phyloP scores from a whole-genome alignment of 1,284 basidiomycete species.

The Trichosporon ovoides region DNA sequence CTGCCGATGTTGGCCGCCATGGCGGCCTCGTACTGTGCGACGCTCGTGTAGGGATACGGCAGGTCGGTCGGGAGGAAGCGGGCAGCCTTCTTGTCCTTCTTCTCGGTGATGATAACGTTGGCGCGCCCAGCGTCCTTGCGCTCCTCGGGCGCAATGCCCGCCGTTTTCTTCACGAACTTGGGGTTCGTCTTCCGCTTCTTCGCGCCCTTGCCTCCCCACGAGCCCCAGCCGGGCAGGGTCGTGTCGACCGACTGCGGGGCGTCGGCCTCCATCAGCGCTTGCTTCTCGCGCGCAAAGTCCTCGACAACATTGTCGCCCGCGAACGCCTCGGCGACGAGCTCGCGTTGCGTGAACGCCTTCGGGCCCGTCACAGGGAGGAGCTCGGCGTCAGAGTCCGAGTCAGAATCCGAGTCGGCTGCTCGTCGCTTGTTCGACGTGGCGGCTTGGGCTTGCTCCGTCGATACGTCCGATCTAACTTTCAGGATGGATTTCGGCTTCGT shows the following conservation, averaged over 20 bases:
- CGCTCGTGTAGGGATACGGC: conserved; percentile 87
- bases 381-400: conserved; percentile 51
- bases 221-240: conserved; percentile 91
- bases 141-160: conserved; percentile 68
- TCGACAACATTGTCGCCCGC: conserved; percentile 91
- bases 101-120: conserved; percentile 91
- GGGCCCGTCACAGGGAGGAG: conserved; percentile 36
- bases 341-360: conserved; percentile 55
- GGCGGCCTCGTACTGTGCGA: conserved; percentile 78
- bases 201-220: conserved; percentile 79
- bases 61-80: conserved; percentile 81
- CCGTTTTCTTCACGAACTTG: conserved; percentile 68
- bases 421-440: conserved; percentile 9
- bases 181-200: conserved; percentile 46
- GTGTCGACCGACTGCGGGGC: conserved; percentile 81
- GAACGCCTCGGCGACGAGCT: conserved; percentile 89
- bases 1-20: conserved; percentile 74
- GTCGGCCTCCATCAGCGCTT: conserved; percentile 69
- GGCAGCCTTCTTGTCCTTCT: conserved; percentile 83
- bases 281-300: conserved; percentile 82
- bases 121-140: conserved; percentile 78
- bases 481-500: conserved; percentile 9
- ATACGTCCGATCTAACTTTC: conserved; percentile 7
- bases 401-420: conserved; percentile 4
- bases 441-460: conserved; percentile 15